Percentiles rank a stretch among this genome's conserved stretches.
These are phyloP conservation scores for Coemansia pectinata DNA, from an alignment of 192 early-diverging fungal species.

Conservation along the genomic window DNA sequence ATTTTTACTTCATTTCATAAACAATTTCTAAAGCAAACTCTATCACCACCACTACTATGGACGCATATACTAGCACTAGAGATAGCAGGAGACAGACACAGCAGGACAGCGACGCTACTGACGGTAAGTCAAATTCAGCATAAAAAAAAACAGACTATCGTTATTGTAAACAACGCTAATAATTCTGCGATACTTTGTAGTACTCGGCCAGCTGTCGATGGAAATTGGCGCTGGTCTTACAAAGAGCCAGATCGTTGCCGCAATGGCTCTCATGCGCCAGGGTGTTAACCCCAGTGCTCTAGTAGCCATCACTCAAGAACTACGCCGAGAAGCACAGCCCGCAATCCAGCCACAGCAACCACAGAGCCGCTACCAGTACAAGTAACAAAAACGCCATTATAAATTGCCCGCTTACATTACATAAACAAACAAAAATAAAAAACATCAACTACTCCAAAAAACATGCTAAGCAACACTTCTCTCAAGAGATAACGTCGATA, in stretches of 20 bases:
- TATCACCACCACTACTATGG: slow-evolving; percentile 1
- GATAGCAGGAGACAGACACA: background rate
- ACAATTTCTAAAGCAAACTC: background rate
- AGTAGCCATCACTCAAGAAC: slow-evolving; percentile 49
- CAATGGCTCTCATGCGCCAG: slow-evolving; percentile 40
- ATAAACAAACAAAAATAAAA: background rate
- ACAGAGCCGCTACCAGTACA: background rate
- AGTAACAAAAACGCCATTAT: background rate
- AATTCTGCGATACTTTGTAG: slow-evolving; percentile 12
- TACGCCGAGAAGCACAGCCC: slow-evolving; percentile 31
- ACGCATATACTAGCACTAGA: background rate
- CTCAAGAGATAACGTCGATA: too few species aligned
- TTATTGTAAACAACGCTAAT: background rate
- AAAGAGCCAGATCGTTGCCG: slow-evolving; percentile 40
- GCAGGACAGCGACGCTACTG: background rate
- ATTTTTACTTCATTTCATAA: background rate
- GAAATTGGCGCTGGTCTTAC: slow-evolving; percentile 45
- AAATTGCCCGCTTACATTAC: background rate
- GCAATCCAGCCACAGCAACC: slow-evolving; percentile 1
- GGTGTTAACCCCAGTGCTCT: slow-evolving; percentile 49
- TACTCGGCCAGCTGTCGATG: slow-evolving; percentile 32
- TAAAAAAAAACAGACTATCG: background rate
- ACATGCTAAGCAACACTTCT: background rate
- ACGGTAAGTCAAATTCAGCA: background rate
- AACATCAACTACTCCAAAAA: background rate